These are phyloP conservation scores for Penicillium thymicola DNA, from an alignment of 2,329 filamentous ascomycete species.

Conservation along the genomic window DNA sequence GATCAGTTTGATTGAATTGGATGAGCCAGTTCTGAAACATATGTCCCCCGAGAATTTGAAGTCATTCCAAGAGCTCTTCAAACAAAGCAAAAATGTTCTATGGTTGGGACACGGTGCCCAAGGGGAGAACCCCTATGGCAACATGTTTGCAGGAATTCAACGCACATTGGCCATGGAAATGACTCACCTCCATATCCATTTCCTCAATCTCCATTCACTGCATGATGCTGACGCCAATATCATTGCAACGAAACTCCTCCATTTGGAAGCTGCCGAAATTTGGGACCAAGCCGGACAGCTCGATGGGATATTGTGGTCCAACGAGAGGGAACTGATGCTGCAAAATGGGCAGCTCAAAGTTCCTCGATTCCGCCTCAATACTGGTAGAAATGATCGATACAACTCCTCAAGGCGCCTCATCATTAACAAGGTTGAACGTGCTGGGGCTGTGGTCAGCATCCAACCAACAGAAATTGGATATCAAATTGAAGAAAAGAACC, in stretches of 20 bases:
- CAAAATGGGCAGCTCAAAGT: slow-evolving; percentile 24
- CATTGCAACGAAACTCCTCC: slow-evolving; percentile 17
- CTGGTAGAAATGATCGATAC: slow-evolving; percentile 20
- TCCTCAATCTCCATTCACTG: slow-evolving; percentile 15
- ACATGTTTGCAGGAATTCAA: slow-evolving; percentile 23
- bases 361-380: slow-evolving; percentile 26
- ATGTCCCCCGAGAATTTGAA: slow-evolving; percentile 21
- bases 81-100: slow-evolving; percentile 21
- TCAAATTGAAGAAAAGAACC: slow-evolving; percentile 7
- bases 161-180: slow-evolving; percentile 22
- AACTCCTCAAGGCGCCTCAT: slow-evolving; percentile 24
- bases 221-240: neutral
- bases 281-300: slow-evolving; percentile 16
- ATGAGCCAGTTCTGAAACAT: slow-evolving; percentile 26
- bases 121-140: slow-evolving; percentile 20
- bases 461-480: slow-evolving; percentile 7
- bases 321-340: slow-evolving; percentile 29
- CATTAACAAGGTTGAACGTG: slow-evolving; percentile 11
- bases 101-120: slow-evolving; percentile 25
- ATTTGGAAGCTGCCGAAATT: slow-evolving; percentile 11
- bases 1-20: slow-evolving; percentile 24
- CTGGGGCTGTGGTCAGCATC: slow-evolving; percentile 1
- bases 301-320: slow-evolving; percentile 26
- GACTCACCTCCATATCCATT: slow-evolving; percentile 20
- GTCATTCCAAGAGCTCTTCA: slow-evolving; percentile 23